Conservation (phyloP, 352 stramenopile genomes). For the Pythium apleroticum region DNA sequence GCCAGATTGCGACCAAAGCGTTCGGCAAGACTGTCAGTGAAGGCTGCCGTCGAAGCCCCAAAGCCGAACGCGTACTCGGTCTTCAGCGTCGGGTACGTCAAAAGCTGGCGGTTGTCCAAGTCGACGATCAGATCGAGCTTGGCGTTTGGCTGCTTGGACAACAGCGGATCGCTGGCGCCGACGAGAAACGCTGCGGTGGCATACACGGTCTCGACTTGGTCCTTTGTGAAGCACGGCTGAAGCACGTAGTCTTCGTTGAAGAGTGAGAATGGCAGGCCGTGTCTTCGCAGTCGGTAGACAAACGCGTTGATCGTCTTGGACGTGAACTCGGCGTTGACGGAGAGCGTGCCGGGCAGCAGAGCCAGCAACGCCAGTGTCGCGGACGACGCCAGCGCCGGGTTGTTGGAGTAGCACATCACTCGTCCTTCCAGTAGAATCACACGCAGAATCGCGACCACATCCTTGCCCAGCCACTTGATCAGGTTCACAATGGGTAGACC, state of each 20-base stretch:
- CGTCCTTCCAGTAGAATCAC: slow-evolving; percentile 75
- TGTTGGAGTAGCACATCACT: slow-evolving; percentile 73
- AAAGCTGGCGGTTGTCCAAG: slow-evolving; percentile 52
- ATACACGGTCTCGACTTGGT: slow-evolving; percentile 34
- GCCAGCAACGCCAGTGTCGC: slow-evolving; percentile 54
- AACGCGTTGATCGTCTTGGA: slow-evolving; percentile 45
- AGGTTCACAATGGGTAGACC: slow-evolving; percentile 50
- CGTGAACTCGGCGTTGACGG: slow-evolving; percentile 31
- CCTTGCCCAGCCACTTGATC: slow-evolving; percentile 46
- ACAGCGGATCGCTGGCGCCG: slow-evolving; percentile 49
- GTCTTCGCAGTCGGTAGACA: slow-evolving; percentile 39
- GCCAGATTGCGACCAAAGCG: slow-evolving; percentile 32
- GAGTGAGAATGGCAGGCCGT: slow-evolving; percentile 47
- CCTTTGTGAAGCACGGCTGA: slow-evolving; percentile 52
- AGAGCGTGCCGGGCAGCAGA: slow-evolving; percentile 52
- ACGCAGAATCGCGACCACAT: slow-evolving; percentile 66
- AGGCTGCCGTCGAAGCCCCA: slow-evolving; percentile 38
- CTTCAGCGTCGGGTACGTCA: slow-evolving; percentile 49
- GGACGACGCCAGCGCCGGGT: slow-evolving; percentile 47
- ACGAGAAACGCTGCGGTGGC: slow-evolving; percentile 44
- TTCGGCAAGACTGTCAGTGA: slow-evolving; percentile 32
- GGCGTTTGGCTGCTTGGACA: slow-evolving; percentile 50
- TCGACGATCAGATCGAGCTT: slow-evolving; percentile 63
- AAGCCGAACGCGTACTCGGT: slow-evolving; percentile 56
- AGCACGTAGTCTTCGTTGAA: slow-evolving; percentile 39